A percentile compares a stretch with the other conserved stretches of the same genome.
These are phyloP conservation scores for Acanthamoeba lenticulata DNA, from an alignment of 208 protist genomes.

Conservation along the genomic window DNA sequence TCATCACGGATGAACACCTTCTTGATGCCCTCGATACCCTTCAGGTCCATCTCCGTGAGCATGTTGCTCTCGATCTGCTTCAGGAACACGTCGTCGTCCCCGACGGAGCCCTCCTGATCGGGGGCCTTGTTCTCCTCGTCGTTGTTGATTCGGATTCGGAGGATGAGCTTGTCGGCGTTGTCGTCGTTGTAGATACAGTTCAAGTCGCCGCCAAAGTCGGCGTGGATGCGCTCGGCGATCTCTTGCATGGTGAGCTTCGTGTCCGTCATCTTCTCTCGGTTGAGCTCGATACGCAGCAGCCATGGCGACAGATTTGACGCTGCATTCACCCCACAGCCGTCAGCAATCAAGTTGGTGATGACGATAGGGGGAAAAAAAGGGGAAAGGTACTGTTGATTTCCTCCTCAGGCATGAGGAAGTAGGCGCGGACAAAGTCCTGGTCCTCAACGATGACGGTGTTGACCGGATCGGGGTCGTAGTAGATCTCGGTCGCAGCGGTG, in stretches of 20 bases:
- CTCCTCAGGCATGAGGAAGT: conserved; percentile 83
- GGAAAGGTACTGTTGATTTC: conserved; percentile 25
- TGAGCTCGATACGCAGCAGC: conserved; percentile 96
- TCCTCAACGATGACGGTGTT: too few species aligned
- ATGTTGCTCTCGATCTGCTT: conserved; percentile 87
- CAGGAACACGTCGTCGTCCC: conserved; percentile 89
- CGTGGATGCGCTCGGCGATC: conserved; percentile 92
- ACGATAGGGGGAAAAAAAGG: background rate
- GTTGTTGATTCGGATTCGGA: conserved; percentile 91
- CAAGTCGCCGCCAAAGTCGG: conserved; percentile 86
- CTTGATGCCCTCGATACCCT: conserved; percentile 96
- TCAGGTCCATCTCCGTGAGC: conserved; percentile 84
- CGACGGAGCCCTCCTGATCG: conserved; percentile 4
- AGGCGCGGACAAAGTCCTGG: conserved; percentile 56
- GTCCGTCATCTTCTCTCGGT: conserved; percentile 92
- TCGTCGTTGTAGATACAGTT: conserved; percentile 92
- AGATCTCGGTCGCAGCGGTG: too few species aligned
- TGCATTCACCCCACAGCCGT: background rate
- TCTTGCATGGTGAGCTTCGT: conserved; percentile 94
- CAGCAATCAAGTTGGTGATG: conserved; percentile 9
- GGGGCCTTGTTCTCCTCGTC: conserved; percentile 83
- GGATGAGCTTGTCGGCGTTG: conserved; percentile 93
- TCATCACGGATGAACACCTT: conserved; percentile 71
- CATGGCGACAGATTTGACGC: conserved; percentile 91
- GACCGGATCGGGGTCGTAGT: too few species aligned